Base-by-base conservation (phyloP, 2,329 filamentous ascomycete species). In the Trichoderma sp. region DNA sequence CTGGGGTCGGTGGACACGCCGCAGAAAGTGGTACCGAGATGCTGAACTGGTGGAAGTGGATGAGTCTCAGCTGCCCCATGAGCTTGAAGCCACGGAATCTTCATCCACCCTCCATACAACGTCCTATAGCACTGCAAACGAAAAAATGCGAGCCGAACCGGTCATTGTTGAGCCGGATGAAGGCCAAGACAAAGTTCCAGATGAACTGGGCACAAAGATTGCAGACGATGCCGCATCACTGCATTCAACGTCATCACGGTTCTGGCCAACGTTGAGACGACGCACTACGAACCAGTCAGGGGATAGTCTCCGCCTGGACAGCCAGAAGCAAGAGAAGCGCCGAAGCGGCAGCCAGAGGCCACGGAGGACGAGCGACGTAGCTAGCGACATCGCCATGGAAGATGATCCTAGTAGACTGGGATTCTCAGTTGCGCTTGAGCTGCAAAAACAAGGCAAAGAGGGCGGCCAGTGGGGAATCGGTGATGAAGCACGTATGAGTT, bases 21-120 rank as follows among this genome's bases (percentile, higher is more conserved):
- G 96, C 27, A 85, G 96, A 71, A 97, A 98, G 81, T 99, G 96
- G 96, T 96, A 93, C 77, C 92, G 96, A 49, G 96, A 98, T 77
- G 96, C 96, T 11, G 96, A 99, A 81, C 87, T 99, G 4, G 93
- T 97, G 40, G 96, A 99, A 77, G 82, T 91, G 11, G 80, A 83
- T 24, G 77, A 77, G 75, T 43, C 71, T 2, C 70, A 77, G 5
- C 58, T 70, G 14, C 57, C 71, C 21, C 73, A 82, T 62, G 83
- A 84, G 71, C 77, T 82, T 35, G 82, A 68, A 27, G 65, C 73
- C 10, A 79, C 77, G n/a, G 71, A 69, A 8, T 49, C 71, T 11
- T 58, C 72, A 24, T 75, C 76, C 19, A 70, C 76, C 14, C 70
- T 74, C 57, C 73, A 70, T 47, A 76, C 73, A 0, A 74, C 78